Evolutionary conservation across 495 filamentous ascomycete genomes (phyloP).

Genomic region (Penicillium odoratum): DNA sequence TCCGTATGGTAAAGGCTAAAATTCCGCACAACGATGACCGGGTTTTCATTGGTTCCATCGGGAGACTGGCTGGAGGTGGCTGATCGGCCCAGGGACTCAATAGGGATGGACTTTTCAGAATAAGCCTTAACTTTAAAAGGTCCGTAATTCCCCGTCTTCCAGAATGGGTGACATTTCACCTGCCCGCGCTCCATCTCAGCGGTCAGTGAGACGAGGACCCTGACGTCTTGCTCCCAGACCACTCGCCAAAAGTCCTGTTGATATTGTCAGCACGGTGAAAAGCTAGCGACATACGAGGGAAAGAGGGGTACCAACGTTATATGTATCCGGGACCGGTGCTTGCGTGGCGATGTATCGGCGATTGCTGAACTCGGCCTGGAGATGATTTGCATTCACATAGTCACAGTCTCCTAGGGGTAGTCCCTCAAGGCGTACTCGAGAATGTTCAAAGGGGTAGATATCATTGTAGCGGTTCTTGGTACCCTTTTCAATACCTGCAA

Average conservation of each 20-base stretch:
- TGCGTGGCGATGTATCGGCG: constrained; percentile 96
- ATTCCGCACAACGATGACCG: constrained; percentile 80
- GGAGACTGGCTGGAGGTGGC: constrained; percentile 14
- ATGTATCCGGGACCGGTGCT: constrained; percentile 89
- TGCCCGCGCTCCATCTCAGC: constrained; percentile 96
- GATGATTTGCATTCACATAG: constrained; percentile 92
- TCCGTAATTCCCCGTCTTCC: constrained; percentile 79
- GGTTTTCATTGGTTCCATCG: constrained; percentile 50
- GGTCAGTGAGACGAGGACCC: constrained; percentile 93
- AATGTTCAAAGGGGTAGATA: constrained; percentile 95
- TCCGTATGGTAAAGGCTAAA: constrained; percentile 77
- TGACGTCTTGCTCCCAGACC: constrained; percentile 93
- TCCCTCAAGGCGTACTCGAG: constrained; percentile 75
- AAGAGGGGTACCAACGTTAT: constrained; percentile 63
- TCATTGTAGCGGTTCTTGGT: constrained; percentile 96
- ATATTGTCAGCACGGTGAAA: constrained; percentile 26
- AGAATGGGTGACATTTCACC: constrained; percentile 92
- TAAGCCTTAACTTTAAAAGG: constrained; percentile 72
- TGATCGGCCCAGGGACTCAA: constrained; percentile 51
- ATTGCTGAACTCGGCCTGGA: constrained; percentile 73
- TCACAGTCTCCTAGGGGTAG: constrained; percentile 75
- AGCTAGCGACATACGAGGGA: background rate
- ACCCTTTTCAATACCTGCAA: constrained; percentile 93
- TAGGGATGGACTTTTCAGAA: constrained; percentile 74
- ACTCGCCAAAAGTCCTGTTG: constrained; percentile 97